Conservation (phyloP, 345 rosid genomes). For the Acer saccharum region DNA sequence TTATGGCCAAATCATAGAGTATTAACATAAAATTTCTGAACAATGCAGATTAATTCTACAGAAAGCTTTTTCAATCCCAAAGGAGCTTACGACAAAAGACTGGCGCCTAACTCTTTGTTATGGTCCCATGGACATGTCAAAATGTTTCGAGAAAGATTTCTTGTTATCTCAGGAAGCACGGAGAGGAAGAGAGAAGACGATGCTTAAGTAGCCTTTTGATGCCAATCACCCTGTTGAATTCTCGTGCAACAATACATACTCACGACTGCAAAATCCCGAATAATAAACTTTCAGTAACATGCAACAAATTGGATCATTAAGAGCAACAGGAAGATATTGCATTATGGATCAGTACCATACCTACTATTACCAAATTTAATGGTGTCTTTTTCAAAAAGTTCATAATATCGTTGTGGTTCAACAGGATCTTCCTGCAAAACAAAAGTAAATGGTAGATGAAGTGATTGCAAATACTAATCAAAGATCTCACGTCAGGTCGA, state of each 20-base stretch:
- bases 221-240: constrained; percentile 48
- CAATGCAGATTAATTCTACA: background rate
- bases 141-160: constrained; percentile 1
- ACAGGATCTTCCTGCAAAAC: constrained; percentile 73
- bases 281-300: constrained; percentile 1
- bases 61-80: background rate
- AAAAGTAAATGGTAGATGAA: constrained; percentile 23
- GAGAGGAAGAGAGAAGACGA: constrained; percentile 10
- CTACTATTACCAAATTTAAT: constrained; percentile 96
- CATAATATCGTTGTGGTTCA: constrained; percentile 91
- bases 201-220: background rate
- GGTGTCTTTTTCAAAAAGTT: constrained; percentile 91
- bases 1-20: too few relatives aligned
- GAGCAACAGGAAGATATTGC: background rate
- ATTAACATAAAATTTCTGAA: background rate
- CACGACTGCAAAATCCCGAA: constrained; percentile 64
- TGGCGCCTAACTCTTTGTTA: background rate
- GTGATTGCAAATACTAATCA: constrained; percentile 11
- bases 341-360: constrained; percentile 40
- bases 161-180: background rate
- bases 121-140: background rate
- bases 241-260: constrained; percentile 79
- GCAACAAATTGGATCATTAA: background rate
- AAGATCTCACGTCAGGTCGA: background rate
- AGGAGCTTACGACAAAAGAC: background rate